Evolutionary conservation across 768 basidiomycete species (phyloP).

Genomic region (Clathrus columnatus): DNA sequence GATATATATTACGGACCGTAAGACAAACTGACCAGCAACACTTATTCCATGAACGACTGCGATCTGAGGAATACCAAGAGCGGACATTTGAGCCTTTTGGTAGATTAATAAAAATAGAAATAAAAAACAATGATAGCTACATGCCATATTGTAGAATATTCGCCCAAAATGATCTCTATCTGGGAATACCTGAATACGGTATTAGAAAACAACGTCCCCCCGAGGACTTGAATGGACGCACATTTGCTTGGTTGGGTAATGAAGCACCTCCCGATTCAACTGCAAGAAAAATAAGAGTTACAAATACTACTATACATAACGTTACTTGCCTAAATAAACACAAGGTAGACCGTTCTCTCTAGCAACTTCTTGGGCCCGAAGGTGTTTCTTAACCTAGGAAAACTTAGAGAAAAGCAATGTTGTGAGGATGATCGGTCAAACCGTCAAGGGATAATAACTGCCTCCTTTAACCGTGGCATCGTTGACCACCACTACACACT

Average conservation of each 20-base stretch:
- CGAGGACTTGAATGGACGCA: conserved; percentile 15
- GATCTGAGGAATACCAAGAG: conserved; percentile 83
- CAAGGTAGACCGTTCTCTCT: conserved; percentile 83
- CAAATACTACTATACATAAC: conserved; percentile 4
- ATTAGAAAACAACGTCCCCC: neutral
- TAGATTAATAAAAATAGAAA: conserved; percentile 9
- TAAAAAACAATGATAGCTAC: conserved; percentile 13
- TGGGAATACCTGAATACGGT: conserved; percentile 60
- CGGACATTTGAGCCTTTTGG: conserved; percentile 81
- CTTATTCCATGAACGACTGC: conserved; percentile 91
- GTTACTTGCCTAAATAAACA: conserved; percentile 73
- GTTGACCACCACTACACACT: conserved; percentile 89
- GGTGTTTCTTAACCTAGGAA: conserved; percentile 81
- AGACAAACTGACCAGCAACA: conserved; percentile 55
- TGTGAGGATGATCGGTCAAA: conserved; percentile 19
- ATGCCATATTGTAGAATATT: conserved; percentile 95
- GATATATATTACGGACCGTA: neutral
- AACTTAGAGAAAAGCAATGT: neutral
- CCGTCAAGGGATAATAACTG: conserved; percentile 84
- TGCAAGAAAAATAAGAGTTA: conserved; percentile 21
- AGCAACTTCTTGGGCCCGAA: conserved; percentile 93
- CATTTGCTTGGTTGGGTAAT: conserved; percentile 85
- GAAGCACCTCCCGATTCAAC: conserved; percentile 95
- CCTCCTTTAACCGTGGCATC: conserved; percentile 93
- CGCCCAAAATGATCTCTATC: conserved; percentile 94